These are phyloP conservation scores for Magnolia kwangsiensis DNA, from an alignment of 164 flowering plant genomes.

Conservation along the genomic window DNA sequence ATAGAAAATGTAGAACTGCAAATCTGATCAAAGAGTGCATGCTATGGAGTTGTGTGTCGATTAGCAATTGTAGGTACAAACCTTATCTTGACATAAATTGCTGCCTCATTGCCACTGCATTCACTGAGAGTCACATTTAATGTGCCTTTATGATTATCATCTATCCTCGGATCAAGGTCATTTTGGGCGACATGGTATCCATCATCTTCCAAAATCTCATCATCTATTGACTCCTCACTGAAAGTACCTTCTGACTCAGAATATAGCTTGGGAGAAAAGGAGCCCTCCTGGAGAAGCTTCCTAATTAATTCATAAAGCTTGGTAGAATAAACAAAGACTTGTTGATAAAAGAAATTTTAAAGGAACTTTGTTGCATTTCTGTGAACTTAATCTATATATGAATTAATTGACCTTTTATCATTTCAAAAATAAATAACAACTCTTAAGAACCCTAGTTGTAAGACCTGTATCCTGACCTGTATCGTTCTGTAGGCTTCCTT, in stretches of 20 bases:
- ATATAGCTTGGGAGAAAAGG: constrained; percentile 51
- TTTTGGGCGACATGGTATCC: constrained; percentile 32
- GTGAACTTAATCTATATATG: no score
- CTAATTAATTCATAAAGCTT: constrained; percentile 11
- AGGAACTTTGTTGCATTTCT: no score
- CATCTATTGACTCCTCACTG: constrained; percentile 66
- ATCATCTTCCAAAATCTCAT: constrained; percentile 52
- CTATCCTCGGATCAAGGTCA: constrained; percentile 42
- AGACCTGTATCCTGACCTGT: no score
- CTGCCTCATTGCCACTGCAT: constrained; percentile 29
- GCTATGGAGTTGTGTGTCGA: not conserved
- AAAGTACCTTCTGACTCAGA: constrained; percentile 77
- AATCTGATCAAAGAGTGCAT: no score
- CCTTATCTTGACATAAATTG: constrained; percentile 44
- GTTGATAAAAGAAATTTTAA: no score
- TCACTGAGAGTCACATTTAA: constrained; percentile 47
- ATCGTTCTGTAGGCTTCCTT: no score
- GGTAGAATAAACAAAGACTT: not conserved
- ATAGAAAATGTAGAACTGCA: no score
- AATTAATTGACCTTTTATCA: no score
- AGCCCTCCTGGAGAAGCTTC: constrained; percentile 47
- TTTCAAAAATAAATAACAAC: no score
- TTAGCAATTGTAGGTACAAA: constrained; percentile 5
- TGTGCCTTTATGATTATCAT: constrained; percentile 48
- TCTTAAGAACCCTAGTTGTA: no score